A percentile compares a stretch with the other conserved stretches of the same genome.
These are phyloP conservation scores for Aegilops umbellulata DNA, from an alignment of 176 grass and related monocot genomes.

Conservation along the genomic window DNA sequence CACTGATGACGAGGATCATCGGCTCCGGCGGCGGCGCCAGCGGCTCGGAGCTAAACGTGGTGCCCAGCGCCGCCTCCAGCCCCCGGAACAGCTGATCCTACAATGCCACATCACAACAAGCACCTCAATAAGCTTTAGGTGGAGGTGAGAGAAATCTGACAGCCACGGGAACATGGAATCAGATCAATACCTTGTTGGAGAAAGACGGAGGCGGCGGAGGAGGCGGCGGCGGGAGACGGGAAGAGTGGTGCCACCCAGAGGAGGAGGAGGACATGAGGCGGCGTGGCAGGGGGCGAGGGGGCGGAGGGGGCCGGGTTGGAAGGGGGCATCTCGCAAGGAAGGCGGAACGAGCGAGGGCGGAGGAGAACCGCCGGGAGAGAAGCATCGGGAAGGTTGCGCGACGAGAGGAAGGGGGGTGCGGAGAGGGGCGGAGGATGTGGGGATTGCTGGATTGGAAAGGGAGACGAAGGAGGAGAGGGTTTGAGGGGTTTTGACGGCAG, in stretches of 20 bases:
- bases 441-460: conserved; percentile 20
- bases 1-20: conserved; percentile 86
- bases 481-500: conserved; percentile 14
- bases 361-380: conserved; percentile 56
- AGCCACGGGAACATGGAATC: not conserved
- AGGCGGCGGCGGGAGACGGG: conserved; percentile 35
- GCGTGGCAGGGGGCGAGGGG: not conserved
- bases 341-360: conserved; percentile 41
- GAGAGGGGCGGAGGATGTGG: not conserved
- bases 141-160: not conserved
- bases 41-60: conserved; percentile 81
- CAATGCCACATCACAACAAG: conserved; percentile 6
- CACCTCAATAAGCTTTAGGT: not conserved
- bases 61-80: conserved; percentile 69
- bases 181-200: conserved; percentile 35
- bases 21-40: conserved; percentile 66
- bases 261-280: conserved; percentile 36
- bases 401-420: not conserved
- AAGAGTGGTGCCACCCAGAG: conserved; percentile 40
- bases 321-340: conserved; percentile 24
- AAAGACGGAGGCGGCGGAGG: conserved; percentile 36
- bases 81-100: conserved; percentile 64
- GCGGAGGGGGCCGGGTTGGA: conserved; percentile 10
- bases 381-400: conserved; percentile 48
- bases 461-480: not conserved